Evolutionary conservation across 2,329 filamentous ascomycete genomes (phyloP).

Genomic region (Penicillium olsonii): DNA sequence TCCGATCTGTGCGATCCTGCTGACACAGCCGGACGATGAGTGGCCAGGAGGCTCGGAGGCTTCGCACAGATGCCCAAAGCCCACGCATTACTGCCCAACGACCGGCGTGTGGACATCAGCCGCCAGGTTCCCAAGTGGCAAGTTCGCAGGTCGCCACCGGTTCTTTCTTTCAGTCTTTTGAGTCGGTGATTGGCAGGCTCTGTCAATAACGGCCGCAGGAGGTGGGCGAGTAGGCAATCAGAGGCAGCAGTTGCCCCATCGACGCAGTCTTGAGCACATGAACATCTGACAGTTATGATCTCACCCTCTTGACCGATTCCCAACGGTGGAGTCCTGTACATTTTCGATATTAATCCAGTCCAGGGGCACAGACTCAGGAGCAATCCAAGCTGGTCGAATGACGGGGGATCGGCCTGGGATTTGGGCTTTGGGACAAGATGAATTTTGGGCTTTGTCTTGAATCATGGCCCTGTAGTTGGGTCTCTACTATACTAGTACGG

Average conservation of each 20-base stretch:
- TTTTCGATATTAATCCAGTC: constrained; percentile 6
- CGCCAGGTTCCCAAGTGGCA: constrained; percentile 18
- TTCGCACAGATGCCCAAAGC: constrained; percentile 34
- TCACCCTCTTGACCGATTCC: constrained; percentile 14
- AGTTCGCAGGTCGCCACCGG: constrained; percentile 14
- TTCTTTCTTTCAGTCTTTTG: constrained; percentile 16
- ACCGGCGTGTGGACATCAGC: constrained; percentile 12
- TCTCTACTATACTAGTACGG: not conserved
- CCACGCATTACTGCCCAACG: constrained; percentile 44
- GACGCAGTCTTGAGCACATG: not conserved
- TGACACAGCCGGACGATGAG: constrained; percentile 23
- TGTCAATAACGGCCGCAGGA: not conserved
- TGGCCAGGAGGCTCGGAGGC: constrained; percentile 13
- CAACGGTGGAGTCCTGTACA: constrained; percentile 14
- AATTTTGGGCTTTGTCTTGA: too few relatives aligned
- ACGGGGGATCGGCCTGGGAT: constrained; percentile 21
- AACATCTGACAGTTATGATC: constrained; percentile 10
- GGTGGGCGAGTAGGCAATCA: constrained; percentile 13
- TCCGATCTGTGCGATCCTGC: constrained; percentile 19
- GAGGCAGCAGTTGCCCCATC: not conserved
- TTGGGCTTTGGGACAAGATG: constrained; percentile 1
- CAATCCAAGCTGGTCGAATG: constrained; percentile 21
- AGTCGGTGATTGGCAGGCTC: constrained; percentile 3
- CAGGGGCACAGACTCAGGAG: constrained; percentile 25
- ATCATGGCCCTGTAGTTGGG: too few relatives aligned